A percentile compares a stretch with the other conserved stretches of the same genome.
Evolutionary conservation across 805 yeast genomes (phyloP).

Genomic region (Monosporozyma yasuniensis): DNA sequence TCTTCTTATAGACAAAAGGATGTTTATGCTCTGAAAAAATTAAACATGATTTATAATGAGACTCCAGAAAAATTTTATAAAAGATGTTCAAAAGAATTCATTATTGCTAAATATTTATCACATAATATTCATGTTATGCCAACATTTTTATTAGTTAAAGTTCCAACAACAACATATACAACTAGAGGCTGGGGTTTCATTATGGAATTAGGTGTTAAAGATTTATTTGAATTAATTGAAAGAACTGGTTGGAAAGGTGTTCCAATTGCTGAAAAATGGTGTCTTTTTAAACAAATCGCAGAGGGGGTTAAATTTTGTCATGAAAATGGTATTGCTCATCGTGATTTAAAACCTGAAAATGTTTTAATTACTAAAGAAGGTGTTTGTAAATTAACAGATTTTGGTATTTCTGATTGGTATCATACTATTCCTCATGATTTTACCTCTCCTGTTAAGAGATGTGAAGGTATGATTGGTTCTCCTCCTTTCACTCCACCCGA

Average conservation of each 20-base stretch:
- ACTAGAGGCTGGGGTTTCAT: constrained; percentile 73
- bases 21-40: constrained; percentile 59
- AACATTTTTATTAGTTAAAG: constrained; percentile 45
- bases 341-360: constrained; percentile 72
- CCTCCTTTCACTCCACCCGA: constrained; percentile 81
- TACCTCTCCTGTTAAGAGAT: constrained; percentile 30
- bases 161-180: constrained; percentile 47
- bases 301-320: constrained; percentile 57
- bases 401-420: constrained; percentile 66
- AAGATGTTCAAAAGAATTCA: constrained; percentile 55
- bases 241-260: constrained; percentile 54
- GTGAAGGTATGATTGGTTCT: constrained; percentile 55
- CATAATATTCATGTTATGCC: constrained; percentile 54
- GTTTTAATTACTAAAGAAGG: constrained; percentile 53
- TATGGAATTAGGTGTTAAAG: constrained; percentile 59
- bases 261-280: constrained; percentile 45
- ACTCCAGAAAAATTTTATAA: constrained; percentile 55
- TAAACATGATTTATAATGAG: constrained; percentile 53
- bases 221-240: constrained; percentile 47
- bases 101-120: constrained; percentile 47
- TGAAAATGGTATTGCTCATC: constrained; percentile 58
- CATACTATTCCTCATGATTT: constrained; percentile 47
- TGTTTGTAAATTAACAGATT: constrained; percentile 60
- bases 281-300: constrained; percentile 61
- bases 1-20: constrained; percentile 32